Evolutionary conservation across 2,329 filamentous ascomycete species (phyloP).

Genomic region (Fusarium globosum): DNA sequence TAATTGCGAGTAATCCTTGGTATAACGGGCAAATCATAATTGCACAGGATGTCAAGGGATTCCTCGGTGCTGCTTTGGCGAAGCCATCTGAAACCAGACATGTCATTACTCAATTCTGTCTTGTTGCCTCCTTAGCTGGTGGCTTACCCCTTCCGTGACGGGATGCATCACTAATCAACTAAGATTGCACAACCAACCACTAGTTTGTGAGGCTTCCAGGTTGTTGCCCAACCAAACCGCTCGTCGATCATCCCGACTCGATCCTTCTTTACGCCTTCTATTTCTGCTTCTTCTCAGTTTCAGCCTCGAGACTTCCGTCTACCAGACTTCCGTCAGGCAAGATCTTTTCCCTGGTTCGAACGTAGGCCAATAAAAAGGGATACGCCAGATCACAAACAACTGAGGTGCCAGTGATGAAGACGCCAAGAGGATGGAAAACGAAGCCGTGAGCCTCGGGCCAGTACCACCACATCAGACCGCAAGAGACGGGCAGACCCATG

Average conservation of each 20-base stretch:
- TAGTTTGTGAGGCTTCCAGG: neutral
- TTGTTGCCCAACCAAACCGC: neutral
- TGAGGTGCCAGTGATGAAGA: constrained; percentile 56
- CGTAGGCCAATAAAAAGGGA: constrained; percentile 54
- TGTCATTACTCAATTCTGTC: constrained; percentile 11
- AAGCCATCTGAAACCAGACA: constrained; percentile 3
- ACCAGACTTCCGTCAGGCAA: constrained; percentile 53
- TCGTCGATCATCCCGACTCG: neutral
- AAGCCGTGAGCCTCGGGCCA: constrained; percentile 64
- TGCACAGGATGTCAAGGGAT: neutral
- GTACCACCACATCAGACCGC: constrained; percentile 58
- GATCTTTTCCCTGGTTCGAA: constrained; percentile 53
- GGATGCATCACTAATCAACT: neutral
- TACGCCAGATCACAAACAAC: constrained; percentile 58
- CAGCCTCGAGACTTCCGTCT: constrained; percentile 27
- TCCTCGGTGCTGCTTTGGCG: neutral
- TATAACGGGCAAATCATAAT: neutral
- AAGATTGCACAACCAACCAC: neutral
- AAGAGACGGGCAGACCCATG: constrained; percentile 54
- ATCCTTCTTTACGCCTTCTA: neutral
- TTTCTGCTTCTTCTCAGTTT: constrained; percentile 37
- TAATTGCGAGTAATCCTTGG: neutral
- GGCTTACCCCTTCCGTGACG: neutral
- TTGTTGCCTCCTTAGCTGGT: neutral
- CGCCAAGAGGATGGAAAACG: constrained; percentile 54